Percentiles rank a stretch among this genome's conserved stretches.
These are phyloP conservation scores for Emergomyces pasteurianus DNA, from an alignment of 2,329 filamentous ascomycete genomes.

Conservation along the genomic window DNA sequence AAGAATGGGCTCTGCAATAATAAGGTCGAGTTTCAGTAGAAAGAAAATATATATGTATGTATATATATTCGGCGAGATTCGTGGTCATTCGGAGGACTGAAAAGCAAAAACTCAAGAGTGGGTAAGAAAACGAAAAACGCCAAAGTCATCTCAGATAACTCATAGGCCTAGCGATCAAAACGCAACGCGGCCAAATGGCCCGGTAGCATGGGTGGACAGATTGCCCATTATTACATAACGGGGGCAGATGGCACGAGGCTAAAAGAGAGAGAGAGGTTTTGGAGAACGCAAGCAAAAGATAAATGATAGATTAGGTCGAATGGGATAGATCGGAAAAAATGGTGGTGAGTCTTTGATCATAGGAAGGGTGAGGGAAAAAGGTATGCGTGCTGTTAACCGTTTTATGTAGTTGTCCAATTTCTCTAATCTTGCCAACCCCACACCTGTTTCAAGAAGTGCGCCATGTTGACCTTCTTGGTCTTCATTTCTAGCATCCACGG, in stretches of 20 bases:
- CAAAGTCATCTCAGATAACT: background rate
- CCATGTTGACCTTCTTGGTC: conserved; percentile 94
- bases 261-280: background rate
- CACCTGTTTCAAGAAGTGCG: conserved; percentile 80
- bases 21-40: no score
- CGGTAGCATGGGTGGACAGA: background rate
- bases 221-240: background rate
- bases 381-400: background rate
- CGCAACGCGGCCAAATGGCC: background rate
- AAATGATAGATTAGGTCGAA: background rate
- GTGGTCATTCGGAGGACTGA: background rate
- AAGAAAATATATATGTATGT: background rate
- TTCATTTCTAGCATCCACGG: conserved; percentile 98
- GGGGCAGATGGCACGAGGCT: background rate
- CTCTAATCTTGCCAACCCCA: conserved; percentile 82
- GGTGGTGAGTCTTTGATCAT: background rate
- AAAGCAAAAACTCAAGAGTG: background rate
- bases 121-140: background rate
- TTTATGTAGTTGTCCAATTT: background rate
- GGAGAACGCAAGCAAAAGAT: background rate
- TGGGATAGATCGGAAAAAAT: background rate
- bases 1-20: background rate
- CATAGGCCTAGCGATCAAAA: background rate
- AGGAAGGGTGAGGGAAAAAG: no score
- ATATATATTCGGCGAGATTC: background rate